Base-by-base conservation (phyloP, 2,329 filamentous ascomycete genomes). In the Calonectria pteridis region DNA sequence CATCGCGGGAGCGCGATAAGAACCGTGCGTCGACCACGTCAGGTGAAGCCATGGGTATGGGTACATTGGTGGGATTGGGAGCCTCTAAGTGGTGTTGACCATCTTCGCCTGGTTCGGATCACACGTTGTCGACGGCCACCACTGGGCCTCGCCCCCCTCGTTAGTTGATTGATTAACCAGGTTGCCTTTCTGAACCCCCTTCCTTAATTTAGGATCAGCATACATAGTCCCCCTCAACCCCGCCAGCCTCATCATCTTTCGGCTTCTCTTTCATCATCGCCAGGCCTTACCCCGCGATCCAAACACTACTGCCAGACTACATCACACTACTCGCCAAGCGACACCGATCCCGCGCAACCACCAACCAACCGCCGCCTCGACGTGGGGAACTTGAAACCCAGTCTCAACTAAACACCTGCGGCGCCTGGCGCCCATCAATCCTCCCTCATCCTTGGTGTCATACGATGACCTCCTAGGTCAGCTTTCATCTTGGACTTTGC, bases 11-110 rank as follows among this genome's bases (percentile, higher is more conserved):
- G 73, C 78, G 73, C 75, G 75, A 73, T 78, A 74, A 73, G 78
- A 79, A 75, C 79, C 78, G 79, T 81, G 79, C 79, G 72, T 78
- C 74, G 71, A 79, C 75, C 79, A 79, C 78, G 75, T 79, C 77
- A 80, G 77, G 79, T 77, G 79, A 80, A 79, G 77, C 75, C 74
- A 78, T 77, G 73, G 75, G 77, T 76, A 80, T 80, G 77, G 77
- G 72, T 79, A 77, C 77, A 77, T 71, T 71, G 74, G 76, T 76
- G 76, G 75, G 73, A 74, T 75, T 80, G 76, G 69, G 50, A 77
- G 74, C 66, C 78, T 78, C 70, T 78, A 37, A 72, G 78, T 81
- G 79, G 79, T 81, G 79, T 81, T 81, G 79, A 81, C 75, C 72
- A 76, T 73, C 75, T 26, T 80, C 73, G 77, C 74, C 77, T 73